phyloP scores from a whole-genome alignment of 306 rosid species.

The Malus domestica region DNA sequence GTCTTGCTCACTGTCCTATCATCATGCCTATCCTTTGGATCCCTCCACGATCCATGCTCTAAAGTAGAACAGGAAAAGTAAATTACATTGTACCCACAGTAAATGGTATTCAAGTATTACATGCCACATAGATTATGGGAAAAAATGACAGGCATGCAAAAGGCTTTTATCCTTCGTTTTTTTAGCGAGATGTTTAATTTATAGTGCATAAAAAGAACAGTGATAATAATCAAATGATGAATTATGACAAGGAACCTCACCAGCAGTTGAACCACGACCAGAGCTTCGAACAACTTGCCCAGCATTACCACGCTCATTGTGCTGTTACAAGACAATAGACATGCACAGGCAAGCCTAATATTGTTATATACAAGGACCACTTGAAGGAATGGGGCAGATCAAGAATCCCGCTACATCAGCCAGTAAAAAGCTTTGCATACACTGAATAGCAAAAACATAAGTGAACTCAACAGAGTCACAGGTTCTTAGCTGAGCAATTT shows the following conservation, averaged over 20 bases:
- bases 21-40: slow-evolving; percentile 37
- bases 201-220: background rate
- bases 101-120: background rate
- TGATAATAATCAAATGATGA: background rate
- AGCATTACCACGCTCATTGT: slow-evolving; percentile 44
- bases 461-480: background rate
- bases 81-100: background rate
- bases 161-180: background rate
- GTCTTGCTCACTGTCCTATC: slow-evolving; percentile 32
- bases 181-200: background rate
- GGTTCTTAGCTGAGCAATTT: background rate
- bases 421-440: slow-evolving; percentile 37
- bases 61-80: background rate
- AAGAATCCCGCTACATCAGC: slow-evolving; percentile 46
- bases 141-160: background rate
- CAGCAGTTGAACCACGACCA: slow-evolving; percentile 38
- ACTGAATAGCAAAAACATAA: slow-evolving; percentile 26
- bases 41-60: slow-evolving; percentile 76
- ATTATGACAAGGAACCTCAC: slow-evolving; percentile 37
- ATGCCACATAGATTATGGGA: background rate
- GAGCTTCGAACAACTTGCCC: slow-evolving; percentile 50
- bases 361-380: slow-evolving; percentile 47
- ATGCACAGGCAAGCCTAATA: slow-evolving; percentile 64
- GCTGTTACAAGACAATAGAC: slow-evolving; percentile 58
- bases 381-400: slow-evolving; percentile 45